Percentiles rank a stretch among this genome's conserved stretches.
phyloP scores from a whole-genome alignment of 2,329 filamentous ascomycete species.

The Penicillium paneum region DNA sequence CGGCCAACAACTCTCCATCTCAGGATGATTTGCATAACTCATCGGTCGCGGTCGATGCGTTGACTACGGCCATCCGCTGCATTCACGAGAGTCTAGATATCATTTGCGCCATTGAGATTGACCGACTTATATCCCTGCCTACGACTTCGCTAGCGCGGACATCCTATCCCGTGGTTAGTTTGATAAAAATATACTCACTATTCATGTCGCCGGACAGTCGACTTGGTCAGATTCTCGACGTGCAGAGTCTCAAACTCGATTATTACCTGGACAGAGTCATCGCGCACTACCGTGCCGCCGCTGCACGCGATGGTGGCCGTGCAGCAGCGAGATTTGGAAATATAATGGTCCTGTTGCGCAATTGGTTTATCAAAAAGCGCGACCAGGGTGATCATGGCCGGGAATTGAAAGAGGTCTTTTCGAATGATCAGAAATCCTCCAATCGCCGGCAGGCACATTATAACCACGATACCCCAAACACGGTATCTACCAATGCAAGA shows the following conservation, averaged over 20 bases:
- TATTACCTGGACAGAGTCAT: constrained; percentile 69
- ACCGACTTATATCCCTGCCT: constrained; percentile 61
- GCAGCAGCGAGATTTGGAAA: constrained; percentile 68
- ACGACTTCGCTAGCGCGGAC: constrained; percentile 70
- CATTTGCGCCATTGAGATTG: constrained; percentile 60
- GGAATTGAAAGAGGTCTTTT: constrained; percentile 25
- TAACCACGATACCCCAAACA: neutral
- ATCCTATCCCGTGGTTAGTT: constrained; percentile 66
- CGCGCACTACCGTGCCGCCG: constrained; percentile 63
- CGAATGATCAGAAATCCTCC: constrained; percentile 2
- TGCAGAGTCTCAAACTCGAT: constrained; percentile 62
- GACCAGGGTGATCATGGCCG: constrained; percentile 35
- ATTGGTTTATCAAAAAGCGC: constrained; percentile 59
- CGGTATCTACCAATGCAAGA: neutral
- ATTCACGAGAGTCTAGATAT: constrained; percentile 65
- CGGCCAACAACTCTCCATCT: constrained; percentile 38
- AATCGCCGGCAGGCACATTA: neutral
- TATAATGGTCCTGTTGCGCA: constrained; percentile 66
- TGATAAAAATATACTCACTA: constrained; percentile 71
- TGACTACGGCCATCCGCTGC: constrained; percentile 64
- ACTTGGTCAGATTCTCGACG: constrained; percentile 67
- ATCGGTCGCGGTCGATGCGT: constrained; percentile 57
- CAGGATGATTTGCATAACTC: constrained; percentile 29
- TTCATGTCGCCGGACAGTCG: constrained; percentile 62
- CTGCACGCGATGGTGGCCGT: constrained; percentile 61